phyloP scores from a whole-genome alignment of 179 eudicot genomes.

The Pouteria campechiana region DNA sequence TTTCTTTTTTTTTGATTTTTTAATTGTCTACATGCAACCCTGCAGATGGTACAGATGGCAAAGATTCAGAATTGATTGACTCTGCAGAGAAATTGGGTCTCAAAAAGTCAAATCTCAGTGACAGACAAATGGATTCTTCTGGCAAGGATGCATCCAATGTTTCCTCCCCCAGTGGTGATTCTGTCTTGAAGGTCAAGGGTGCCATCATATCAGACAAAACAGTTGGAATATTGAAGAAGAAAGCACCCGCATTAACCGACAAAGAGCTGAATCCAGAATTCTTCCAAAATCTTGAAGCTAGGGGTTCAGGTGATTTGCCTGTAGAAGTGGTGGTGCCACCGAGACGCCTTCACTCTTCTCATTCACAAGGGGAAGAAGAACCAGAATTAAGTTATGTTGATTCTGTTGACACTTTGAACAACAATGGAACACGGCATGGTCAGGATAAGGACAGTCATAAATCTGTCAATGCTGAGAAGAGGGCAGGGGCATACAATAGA shows the following conservation, averaged over 20 bases:
- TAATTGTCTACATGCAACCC: background rate
- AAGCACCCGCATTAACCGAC: conserved; percentile 65
- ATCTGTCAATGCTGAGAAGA: too few relatives aligned
- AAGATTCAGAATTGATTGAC: conserved; percentile 25
- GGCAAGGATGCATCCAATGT: conserved; percentile 37
- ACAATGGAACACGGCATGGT: too few relatives aligned
- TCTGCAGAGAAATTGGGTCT: conserved; percentile 24
- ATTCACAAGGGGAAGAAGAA: conserved; percentile 28
- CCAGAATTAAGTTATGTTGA: conserved; percentile 22
- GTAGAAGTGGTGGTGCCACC: conserved; percentile 91
- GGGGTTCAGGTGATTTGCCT: conserved; percentile 61
- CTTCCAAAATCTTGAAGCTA: conserved; percentile 79
- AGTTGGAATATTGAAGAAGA: conserved; percentile 73
- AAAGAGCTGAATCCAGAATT: conserved; percentile 88
- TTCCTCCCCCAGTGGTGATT: conserved; percentile 31
- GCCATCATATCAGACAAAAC: conserved; percentile 56
- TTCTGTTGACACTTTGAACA: too few relatives aligned
- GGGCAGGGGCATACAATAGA: conserved; percentile 13
- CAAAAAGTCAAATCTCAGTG: conserved; percentile 18
- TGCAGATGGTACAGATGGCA: conserved; percentile 32
- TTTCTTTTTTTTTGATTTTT: background rate
- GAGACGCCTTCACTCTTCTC: conserved; percentile 36
- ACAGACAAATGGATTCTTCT: conserved; percentile 21
- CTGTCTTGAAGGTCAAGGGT: conserved; percentile 33
- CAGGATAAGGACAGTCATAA: too few relatives aligned